Evolutionary conservation across 75 land plant genomes (phyloP), one percentile per base, ranked within the genome.

Genomic region (Chamaecyparis obtusa): DNA sequence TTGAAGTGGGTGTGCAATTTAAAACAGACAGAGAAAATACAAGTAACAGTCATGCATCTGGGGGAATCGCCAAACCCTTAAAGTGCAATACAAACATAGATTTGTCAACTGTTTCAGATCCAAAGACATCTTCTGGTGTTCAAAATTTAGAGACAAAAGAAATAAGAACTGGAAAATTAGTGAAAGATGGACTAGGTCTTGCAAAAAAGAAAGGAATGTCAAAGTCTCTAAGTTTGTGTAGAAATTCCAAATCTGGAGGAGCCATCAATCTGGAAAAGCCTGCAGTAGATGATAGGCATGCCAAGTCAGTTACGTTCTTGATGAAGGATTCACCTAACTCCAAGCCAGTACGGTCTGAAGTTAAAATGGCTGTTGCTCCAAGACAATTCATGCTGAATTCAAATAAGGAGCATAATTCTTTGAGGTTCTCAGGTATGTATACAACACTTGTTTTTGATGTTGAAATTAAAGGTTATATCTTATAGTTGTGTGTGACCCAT

Each of bases 301-400:
- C 48, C 49, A 81, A 81, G 83, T 49, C 83, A 81, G 54, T 46
- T 39, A 46, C 49, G 10, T 81, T 27, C 46, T 13, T 30, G 24
- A 81, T 46, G 41, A 81, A 81, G 32, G 83, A 81, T n/a, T 81
- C 83, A 81, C 41, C 49, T 10, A 81, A 81, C 4, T 44, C 83
- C 10, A 46, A 30, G 51, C n/a, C 33, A 46, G 48, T 44, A 27
- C 11, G 51, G 16, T 81, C 83, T 46, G 83, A 81, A 81, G 83
- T 10, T 37, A 81, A 81, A 81, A 81, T 6, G 48, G 16, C 54
- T 46, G 33, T 81, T 46, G 4, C 83, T 81, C 54, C 83, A 46
- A 81, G 51, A 81, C 83, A 24, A 46, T 51, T 81, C 9, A 1
- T 21, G 46, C 32, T 49, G 0, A 41, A 81, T 10, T 81, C 83